Evolutionary conservation across 495 filamentous ascomycete species (phyloP), one percentile per base, ranked within the genome.

Genomic region (Amniculicola lignicola): DNA sequence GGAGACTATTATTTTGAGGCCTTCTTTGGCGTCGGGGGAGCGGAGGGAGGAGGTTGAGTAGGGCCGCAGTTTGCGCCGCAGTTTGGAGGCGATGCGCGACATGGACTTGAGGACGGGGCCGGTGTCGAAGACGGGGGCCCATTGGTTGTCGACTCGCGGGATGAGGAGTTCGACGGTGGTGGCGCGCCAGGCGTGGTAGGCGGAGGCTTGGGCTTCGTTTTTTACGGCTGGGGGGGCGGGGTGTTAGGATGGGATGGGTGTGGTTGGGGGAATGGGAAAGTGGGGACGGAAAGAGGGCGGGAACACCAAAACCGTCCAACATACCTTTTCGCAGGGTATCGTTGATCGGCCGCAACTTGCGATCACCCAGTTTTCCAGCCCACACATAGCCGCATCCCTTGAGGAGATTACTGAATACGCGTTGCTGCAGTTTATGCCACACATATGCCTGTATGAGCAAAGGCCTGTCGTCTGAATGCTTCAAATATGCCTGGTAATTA

Each of bases 111-210:
- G 45, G 19, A 60, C 48, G 15, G 61, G 61, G 4, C 40, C 44
- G 24, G 61, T 40, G 25, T 64, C 61, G 23, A 60, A 64, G 6
- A 40, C 57, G 10, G 61, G 61, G 19, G 56, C 25, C 61, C 61
- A 64, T 57, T 60, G 59, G 29, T 56, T 56, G n/a, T 64, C 51
- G 14, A 64, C 51, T 53, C 60, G 56, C 0, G 61, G 61, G 15
- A 64, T 56, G 16, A 64, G 56, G 12, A 64, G 35, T 24, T 64
- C 57, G 36, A 60, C 51, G 4, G 61, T 64, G 38, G 57, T 45
- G 4, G 61, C 44, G 4, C 61, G 23, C 61, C 61, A 64, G 6
- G 24, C 38, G 25, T 64, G 61, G 44, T 64, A 64, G 19, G 51
- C 48, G 16, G 55, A 51, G 29, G 61, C 61, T 11, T 64, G 25